phyloP scores from a whole-genome alignment of 2,329 filamentous ascomycete genomes.

The Orbilia blumenaviensis region DNA sequence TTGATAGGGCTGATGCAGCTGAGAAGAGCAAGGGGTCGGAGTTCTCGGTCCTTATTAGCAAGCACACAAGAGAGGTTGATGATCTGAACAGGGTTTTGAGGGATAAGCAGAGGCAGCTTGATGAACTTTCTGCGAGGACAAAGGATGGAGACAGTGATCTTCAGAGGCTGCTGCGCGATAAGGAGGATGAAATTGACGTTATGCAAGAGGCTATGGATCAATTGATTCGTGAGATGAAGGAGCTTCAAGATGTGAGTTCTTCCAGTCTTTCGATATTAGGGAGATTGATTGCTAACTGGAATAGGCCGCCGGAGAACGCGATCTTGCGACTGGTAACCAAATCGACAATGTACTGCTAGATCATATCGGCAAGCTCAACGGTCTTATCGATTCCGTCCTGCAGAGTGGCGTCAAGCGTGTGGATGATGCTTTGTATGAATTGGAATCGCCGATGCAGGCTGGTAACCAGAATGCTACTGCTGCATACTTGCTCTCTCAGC shows the following conservation, averaged over 20 bases:
- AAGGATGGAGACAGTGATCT: conserved; percentile 85
- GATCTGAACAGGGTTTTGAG: conserved; percentile 91
- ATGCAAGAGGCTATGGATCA: conserved; percentile 99
- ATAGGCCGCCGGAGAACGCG: conserved; percentile 76
- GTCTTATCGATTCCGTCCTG: conserved; percentile 95
- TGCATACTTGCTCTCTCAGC: conserved; percentile 92
- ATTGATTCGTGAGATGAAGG: conserved; percentile 89
- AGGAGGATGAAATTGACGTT: conserved; percentile 96
- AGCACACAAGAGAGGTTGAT: conserved; percentile 96
- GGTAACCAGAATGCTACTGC: conserved; percentile 98
- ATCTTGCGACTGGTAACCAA: conserved; percentile 84
- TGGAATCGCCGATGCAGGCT: conserved; percentile 97
- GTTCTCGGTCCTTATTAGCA: conserved; percentile 89
- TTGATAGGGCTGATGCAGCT: conserved; percentile 89
- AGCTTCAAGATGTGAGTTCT: conserved; percentile 71
- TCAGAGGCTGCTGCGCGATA: conserved; percentile 84
- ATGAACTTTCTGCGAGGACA: conserved; percentile 80
- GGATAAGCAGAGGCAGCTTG: conserved; percentile 85
- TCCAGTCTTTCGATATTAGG: neutral
- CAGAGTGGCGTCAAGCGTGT: conserved; percentile 92
- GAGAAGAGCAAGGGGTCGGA: conserved; percentile 95
- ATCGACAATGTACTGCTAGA: conserved; percentile 88
- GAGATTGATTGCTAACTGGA: neutral
- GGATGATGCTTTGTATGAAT: conserved; percentile 94
- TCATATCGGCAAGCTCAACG: conserved; percentile 91